Evolutionary conservation across 2,329 filamentous ascomycete genomes (phyloP).

Genomic region (Bipolaris oryzae): DNA sequence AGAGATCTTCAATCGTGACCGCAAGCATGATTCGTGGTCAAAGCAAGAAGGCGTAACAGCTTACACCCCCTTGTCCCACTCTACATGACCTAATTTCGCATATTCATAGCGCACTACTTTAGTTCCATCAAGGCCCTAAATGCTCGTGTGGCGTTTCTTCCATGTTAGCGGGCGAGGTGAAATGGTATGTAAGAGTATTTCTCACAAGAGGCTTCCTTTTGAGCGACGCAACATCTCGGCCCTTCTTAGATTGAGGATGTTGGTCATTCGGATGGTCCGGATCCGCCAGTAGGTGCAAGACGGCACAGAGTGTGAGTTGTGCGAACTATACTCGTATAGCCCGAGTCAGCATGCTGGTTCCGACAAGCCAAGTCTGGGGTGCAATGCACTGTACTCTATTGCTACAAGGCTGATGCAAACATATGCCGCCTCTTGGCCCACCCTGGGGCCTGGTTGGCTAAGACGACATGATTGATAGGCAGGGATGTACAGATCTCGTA

Average conservation of each 20-base stretch:
- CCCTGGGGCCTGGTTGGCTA: not conserved
- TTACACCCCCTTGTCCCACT: not conserved
- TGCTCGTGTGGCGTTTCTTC: not conserved
- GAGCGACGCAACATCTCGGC: not conserved
- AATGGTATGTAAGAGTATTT: not conserved
- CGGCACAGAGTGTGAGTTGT: not conserved
- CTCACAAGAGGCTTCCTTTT: not conserved
- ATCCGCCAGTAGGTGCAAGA: not conserved
- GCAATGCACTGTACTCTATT: slow-evolving; percentile 6
- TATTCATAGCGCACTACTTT: too few relatives aligned
- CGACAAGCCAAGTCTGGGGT: slow-evolving; percentile 5
- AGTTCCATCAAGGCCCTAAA: slow-evolving; percentile 6
- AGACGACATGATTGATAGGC: not conserved
- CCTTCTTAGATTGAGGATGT: slow-evolving; percentile 3
- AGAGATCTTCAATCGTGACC: not conserved
- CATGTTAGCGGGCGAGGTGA: slow-evolving; percentile 6
- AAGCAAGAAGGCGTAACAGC: not conserved
- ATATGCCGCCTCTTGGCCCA: not conserved
- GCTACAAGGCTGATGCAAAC: not conserved
- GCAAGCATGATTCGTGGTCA: not conserved
- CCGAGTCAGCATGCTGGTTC: not conserved
- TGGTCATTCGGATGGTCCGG: slow-evolving; percentile 1
- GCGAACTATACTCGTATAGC: not conserved
- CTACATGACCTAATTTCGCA: not conserved
- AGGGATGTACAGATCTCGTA: slow-evolving; percentile 6